A percentile compares a stretch with the other conserved stretches of the same genome.
phyloP scores from a whole-genome alignment of 2,329 filamentous ascomycete genomes.

The Massarina eburnea region DNA sequence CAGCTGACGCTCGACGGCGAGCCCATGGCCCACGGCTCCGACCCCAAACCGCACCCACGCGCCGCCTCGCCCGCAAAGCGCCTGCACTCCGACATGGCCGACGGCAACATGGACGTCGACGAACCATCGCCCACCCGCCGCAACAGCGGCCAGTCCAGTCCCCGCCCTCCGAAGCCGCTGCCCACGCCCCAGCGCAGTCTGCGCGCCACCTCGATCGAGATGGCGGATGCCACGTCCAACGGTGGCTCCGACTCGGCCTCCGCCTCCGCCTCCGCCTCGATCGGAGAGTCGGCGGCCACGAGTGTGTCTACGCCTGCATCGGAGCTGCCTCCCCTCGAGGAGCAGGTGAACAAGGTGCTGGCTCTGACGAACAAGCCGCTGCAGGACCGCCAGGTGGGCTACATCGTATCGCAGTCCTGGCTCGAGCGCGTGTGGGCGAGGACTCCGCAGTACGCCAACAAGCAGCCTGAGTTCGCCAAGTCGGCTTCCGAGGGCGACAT shows the following conservation, averaged over 20 bases:
- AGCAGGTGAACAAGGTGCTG: slow-evolving; percentile 74
- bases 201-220: slow-evolving; percentile 48
- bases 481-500: slow-evolving; percentile 64
- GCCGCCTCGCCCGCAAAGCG: slow-evolving; percentile 59
- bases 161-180: slow-evolving; percentile 29
- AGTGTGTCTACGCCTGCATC: slow-evolving; percentile 22
- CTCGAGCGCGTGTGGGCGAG: slow-evolving; percentile 53
- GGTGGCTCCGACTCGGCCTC: slow-evolving; percentile 25
- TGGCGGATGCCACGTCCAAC: slow-evolving; percentile 40
- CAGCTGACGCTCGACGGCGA: slow-evolving; percentile 52
- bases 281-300: slow-evolving; percentile 23
- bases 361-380: slow-evolving; percentile 58
- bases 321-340: slow-evolving; percentile 50
- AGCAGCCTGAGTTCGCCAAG: slow-evolving; percentile 58
- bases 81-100: slow-evolving; percentile 58
- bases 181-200: slow-evolving; percentile 25
- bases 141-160: slow-evolving; percentile 27
- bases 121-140: slow-evolving; percentile 16
- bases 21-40: slow-evolving; percentile 27
- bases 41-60: slow-evolving; percentile 36
- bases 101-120: slow-evolving; percentile 41
- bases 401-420: slow-evolving; percentile 79
- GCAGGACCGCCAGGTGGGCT: slow-evolving; percentile 74
- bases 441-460: slow-evolving; percentile 33
- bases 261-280: slow-evolving; percentile 31